phyloP scores from a whole-genome alignment of 176 grass and related monocot species.

The Neostapfia colusana region DNA sequence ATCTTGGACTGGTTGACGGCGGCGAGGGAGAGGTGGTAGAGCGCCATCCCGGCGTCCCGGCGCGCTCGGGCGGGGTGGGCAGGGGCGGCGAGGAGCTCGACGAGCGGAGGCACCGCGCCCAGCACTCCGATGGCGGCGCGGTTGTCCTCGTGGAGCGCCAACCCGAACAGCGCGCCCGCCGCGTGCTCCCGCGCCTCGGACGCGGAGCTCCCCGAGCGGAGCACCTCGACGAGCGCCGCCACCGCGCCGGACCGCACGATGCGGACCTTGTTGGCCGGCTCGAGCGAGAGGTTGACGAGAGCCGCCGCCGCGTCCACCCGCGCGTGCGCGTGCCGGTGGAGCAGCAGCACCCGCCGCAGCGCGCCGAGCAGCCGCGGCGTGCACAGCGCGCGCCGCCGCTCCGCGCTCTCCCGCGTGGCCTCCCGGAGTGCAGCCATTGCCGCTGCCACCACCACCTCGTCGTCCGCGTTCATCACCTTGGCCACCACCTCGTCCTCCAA shows the following conservation, averaged over 20 bases:
- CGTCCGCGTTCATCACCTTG: constrained; percentile 56
- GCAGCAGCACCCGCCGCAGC: constrained; percentile 53
- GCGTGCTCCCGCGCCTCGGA: constrained; percentile 75
- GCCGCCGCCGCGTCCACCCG: constrained; percentile 55
- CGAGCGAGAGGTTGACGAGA: constrained; percentile 80
- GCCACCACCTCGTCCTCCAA: constrained; percentile 64
- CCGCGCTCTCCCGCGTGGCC: constrained; percentile 67
- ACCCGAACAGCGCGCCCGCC: constrained; percentile 72
- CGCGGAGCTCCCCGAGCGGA: constrained; percentile 33
- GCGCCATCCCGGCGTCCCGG: constrained; percentile 73
- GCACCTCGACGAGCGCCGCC: constrained; percentile 67
- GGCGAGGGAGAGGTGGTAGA: constrained; percentile 80
- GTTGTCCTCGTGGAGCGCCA: constrained; percentile 76
- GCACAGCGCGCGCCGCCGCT: constrained; percentile 62
- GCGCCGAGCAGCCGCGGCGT: constrained; percentile 59
- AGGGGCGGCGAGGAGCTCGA: constrained; percentile 57
- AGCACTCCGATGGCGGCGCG: constrained; percentile 88
- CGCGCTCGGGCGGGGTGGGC: constrained; percentile 41
- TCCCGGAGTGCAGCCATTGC: constrained; percentile 51
- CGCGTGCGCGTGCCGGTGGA: constrained; percentile 38
- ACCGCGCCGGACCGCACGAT: constrained; percentile 72
- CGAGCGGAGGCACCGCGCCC: constrained; percentile 64
- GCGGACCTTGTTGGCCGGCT: constrained; percentile 63
- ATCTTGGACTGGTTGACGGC: constrained; percentile 73
- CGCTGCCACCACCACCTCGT: constrained; percentile 38